Evolutionary conservation across 805 yeast genomes (phyloP).

Genomic region (Barnettozyma californica): DNA sequence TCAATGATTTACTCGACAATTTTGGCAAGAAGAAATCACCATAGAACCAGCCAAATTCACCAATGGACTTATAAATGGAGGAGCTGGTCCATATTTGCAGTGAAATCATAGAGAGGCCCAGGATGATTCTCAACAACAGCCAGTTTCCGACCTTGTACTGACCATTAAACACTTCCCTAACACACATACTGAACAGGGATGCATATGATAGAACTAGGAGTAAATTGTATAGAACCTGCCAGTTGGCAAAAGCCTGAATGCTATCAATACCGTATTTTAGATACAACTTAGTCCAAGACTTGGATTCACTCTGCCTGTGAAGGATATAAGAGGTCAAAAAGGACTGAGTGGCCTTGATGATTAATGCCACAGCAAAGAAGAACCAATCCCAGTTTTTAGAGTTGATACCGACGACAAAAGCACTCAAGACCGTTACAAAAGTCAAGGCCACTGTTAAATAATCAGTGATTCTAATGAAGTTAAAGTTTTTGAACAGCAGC

Average conservation of each 20-base stretch:
- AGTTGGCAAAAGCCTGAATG: conserved; percentile 61
- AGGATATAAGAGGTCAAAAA: conserved; percentile 46
- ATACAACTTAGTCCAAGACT: conserved; percentile 60
- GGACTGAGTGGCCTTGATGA: conserved; percentile 48
- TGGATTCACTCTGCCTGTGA: conserved; percentile 51
- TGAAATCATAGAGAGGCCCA: conserved; percentile 49
- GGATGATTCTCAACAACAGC: conserved; percentile 47
- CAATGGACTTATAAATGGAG: conserved; percentile 65
- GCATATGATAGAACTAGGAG: conserved; percentile 52
- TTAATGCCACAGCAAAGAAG: conserved; percentile 29
- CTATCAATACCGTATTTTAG: conserved; percentile 61
- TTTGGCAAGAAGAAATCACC: conserved; percentile 76
- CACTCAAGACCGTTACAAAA: conserved; percentile 36
- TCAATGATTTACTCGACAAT: conserved; percentile 43
- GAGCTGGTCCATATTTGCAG: conserved; percentile 66
- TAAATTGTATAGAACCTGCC: conserved; percentile 61
- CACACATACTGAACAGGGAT: conserved; percentile 37
- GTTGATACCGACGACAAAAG: conserved; percentile 29
- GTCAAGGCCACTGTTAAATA: conserved; percentile 41
- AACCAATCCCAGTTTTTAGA: conserved; percentile 27
- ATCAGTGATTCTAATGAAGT: conserved; percentile 60
- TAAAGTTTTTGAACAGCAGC: conserved; percentile 53
- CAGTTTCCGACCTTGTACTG: conserved; percentile 32
- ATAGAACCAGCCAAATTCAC: conserved; percentile 86
- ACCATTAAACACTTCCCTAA: conserved; percentile 27